Evolutionary conservation across 305 asterid genomes (phyloP).

Genomic region (Solanum hybrid): DNA sequence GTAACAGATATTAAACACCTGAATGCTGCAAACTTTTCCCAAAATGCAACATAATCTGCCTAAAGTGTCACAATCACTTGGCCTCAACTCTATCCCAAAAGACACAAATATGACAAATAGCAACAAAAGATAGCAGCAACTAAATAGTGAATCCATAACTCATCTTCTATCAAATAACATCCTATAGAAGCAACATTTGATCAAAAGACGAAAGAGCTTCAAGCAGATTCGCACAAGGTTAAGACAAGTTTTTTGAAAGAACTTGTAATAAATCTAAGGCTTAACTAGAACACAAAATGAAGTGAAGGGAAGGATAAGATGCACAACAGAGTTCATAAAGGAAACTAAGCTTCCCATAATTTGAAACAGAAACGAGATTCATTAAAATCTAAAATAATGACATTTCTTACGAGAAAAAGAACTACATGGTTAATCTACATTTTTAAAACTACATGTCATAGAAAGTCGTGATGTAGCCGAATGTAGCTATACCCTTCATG

Average conservation of each 20-base stretch:
- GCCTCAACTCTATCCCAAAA: not conserved
- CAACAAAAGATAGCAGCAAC: not conserved
- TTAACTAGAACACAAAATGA: not conserved
- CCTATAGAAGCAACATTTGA: not conserved
- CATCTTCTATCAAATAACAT: not conserved
- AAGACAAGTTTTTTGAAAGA: not conserved
- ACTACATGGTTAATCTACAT: not conserved
- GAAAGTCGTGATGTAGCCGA: not conserved
- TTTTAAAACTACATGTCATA: not conserved
- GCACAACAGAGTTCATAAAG: not conserved
- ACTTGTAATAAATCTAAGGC: not conserved
- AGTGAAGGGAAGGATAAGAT: not conserved
- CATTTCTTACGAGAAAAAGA: not conserved
- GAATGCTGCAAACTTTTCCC: not conserved
- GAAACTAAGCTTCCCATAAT: not conserved
- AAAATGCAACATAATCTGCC: not conserved
- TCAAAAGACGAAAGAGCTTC: not conserved
- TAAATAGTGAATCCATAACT: not conserved
- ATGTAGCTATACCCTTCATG: not conserved
- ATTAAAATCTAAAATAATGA: not conserved
- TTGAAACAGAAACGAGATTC: not conserved
- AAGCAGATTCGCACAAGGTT: not conserved
- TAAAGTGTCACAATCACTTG: not conserved
- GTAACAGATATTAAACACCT: not conserved
- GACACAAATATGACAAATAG: not conserved